Percentiles rank a stretch among this genome's conserved stretches.
Conservation (phyloP, 371 early-diverging fungal species). For the Capillidium heterosporum region DNA sequence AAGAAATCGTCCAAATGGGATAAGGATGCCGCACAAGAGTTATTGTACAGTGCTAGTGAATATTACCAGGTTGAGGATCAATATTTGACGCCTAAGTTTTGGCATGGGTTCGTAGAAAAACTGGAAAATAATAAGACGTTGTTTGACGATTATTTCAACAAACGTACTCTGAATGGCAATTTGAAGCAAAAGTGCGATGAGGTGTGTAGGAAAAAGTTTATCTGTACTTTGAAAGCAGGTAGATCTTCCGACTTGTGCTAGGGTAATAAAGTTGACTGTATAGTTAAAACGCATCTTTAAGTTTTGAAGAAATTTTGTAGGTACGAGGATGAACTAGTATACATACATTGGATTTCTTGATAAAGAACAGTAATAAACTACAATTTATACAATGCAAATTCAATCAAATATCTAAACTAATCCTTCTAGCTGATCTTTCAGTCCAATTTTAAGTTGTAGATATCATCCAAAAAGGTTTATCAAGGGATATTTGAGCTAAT, state of each 20-base stretch:
- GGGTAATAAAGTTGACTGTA: neutral
- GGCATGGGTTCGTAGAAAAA: neutral
- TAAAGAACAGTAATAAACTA: too few species aligned
- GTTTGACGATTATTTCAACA: neutral
- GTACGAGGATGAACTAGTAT: too few species aligned
- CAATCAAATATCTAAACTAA: too few species aligned
- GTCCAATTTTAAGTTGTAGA: too few species aligned
- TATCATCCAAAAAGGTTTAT: too few species aligned
- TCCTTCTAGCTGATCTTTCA: too few species aligned
- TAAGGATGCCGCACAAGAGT: constrained; percentile 5
- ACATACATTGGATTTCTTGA: too few species aligned
- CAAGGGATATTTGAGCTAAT: too few species aligned
- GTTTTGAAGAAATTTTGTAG: too few species aligned
- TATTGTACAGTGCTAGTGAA: constrained; percentile 5
- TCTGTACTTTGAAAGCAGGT: neutral
- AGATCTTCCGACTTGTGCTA: neutral
- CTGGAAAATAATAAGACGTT: neutral
- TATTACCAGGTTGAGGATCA: neutral
- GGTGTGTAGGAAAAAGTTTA: neutral
- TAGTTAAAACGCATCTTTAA: too few species aligned
- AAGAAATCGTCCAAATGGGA: neutral
- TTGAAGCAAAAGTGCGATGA: neutral
- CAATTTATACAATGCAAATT: too few species aligned
- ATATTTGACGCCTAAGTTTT: neutral
- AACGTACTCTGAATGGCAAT: neutral